Base-by-base conservation (phyloP, 2,329 filamentous ascomycete species). In the Stagonosporopsis cucurbitacearum region DNA sequence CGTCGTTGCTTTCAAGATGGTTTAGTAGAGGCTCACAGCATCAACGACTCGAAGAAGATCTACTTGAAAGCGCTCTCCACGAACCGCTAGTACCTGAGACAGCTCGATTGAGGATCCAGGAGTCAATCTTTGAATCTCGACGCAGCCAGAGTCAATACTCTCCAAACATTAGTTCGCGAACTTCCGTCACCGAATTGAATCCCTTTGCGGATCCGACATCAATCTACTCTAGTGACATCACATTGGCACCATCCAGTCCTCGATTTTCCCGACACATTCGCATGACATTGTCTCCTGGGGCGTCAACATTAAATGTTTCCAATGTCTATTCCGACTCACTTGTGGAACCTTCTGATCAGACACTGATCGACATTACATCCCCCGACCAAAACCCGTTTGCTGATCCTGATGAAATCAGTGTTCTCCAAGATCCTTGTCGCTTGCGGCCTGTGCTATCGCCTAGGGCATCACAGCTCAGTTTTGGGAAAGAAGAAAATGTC, bases 71-170 rank as follows among this genome's bases (percentile, higher is more conserved):
- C 7, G 47, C 47, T 28, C 15, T 50, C 8, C 26, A 35, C 37
- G 37, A 42, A 20, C 47, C 47, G 5, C 22, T 42, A 5, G 28
- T 50, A 15, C 47, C 37, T 35, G 47, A 50, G 28, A 39, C 47
- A 50, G 47, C 47, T 35, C 47, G 41, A 42, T n/a, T 50, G 2
- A 42, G 47, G 39, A 50, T 13, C 20, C 47, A 50, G 17, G 37
- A 50, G 8, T 50, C 37, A 1, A 23, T 50, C 12, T 50, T 26
- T 17, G 47, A 50, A 28, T 28, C 36, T n/a, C 28, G 9, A 41
- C 15, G 47, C 19, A 50, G 11, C 6, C 19, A 42, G 28, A 50
- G 47, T 28, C 37, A 42, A 42, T 42, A 35, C 9, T 50, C 47
- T 33, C 41, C 36, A 19, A 42, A 23, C 11, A 47, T 42, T 9